Evolutionary conservation across 75 land plant species (phyloP).

Genomic region (Cryptomeria japonica): DNA sequence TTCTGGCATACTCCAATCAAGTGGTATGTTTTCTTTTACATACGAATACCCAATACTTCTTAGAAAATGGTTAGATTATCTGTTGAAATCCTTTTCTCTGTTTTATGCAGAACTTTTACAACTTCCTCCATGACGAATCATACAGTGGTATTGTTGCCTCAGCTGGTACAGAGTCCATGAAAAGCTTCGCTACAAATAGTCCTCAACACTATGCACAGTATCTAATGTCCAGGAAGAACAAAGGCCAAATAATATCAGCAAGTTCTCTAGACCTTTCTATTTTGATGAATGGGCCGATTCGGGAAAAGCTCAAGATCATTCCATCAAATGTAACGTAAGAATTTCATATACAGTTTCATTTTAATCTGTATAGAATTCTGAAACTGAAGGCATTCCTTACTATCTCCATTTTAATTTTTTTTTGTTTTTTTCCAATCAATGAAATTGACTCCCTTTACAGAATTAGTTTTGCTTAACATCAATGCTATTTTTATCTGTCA

Average conservation of each 20-base stretch:
- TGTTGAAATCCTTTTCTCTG: not conserved
- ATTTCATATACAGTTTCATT: too few species aligned
- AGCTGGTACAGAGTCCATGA: not conserved
- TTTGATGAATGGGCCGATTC: constrained; percentile 71
- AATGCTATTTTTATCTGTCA: constrained; percentile 3
- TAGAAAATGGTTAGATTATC: not conserved
- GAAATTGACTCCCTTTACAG: not conserved
- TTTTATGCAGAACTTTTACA: constrained; percentile 66
- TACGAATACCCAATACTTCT: not conserved
- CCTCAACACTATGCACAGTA: constrained; percentile 22
- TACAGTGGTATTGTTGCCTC: constrained; percentile 14
- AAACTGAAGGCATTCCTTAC: too few species aligned
- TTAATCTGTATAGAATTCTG: too few species aligned
- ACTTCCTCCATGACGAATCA: constrained; percentile 47
- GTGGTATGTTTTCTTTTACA: constrained; percentile 13
- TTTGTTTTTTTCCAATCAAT: too few species aligned
- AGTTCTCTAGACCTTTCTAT: constrained; percentile 14
- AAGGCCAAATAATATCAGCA: not conserved
- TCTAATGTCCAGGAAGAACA: constrained; percentile 17
- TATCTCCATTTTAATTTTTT: too few species aligned
- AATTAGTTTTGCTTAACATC: not conserved
- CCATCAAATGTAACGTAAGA: constrained; percentile 21
- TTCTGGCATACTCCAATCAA: not conserved
- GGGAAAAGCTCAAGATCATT: constrained; percentile 72
- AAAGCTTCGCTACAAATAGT: not conserved